Evolutionary conservation across 495 filamentous ascomycete genomes (phyloP), one percentile per base, ranked within the genome.

Genomic region (Sabuloglossum arenarium): DNA sequence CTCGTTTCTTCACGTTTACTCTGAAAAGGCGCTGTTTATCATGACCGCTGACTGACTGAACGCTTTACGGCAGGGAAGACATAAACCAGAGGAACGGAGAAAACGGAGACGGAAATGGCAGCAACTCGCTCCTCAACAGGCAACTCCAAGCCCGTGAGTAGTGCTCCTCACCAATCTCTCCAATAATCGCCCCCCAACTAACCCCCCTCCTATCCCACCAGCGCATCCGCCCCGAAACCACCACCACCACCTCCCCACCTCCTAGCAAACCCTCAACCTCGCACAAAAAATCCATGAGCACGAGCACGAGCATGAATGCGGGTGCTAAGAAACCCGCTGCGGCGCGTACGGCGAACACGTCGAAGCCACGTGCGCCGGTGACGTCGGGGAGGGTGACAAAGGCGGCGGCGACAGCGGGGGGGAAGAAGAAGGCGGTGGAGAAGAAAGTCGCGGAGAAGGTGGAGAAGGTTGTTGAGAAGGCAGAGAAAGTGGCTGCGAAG

Each of bases 381-480:
- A n/a, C 29, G 59, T 16, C 34, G 34, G 34, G 34, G 8, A 16
- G 8, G 34, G 58, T 59, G 3, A 29, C 58, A 37, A 61, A 60
- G 60, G 43, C 34, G 54, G 29, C 53, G 8, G 58, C 54, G 34
- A 39, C 34, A 8, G 16, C 34, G 8, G 16, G 16, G 34, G 16
- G 34, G 8, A 8, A 39, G 8, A 63, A 65, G 58, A 62, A 60
- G 57, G 58, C 34, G 34, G 16, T 16, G 8, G 34, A 8, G 34
- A 39, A n/a, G n/a, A n/a, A n/a, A n/a, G n/a, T n/a, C n/a, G n/a
- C 34, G 34, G 34, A 39, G 16, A 39, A 39, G 58, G 65, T 69
- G 6, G 64, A 65, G 32, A 61, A 59, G 4, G 62, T 56, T n/a
- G 63, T 65, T 4, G 61, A 66, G 65, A 64, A 65, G 59, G 59